These are phyloP conservation scores for Phylloporus sp. DNA, from an alignment of 768 basidiomycete genomes.

Conservation along the genomic window DNA sequence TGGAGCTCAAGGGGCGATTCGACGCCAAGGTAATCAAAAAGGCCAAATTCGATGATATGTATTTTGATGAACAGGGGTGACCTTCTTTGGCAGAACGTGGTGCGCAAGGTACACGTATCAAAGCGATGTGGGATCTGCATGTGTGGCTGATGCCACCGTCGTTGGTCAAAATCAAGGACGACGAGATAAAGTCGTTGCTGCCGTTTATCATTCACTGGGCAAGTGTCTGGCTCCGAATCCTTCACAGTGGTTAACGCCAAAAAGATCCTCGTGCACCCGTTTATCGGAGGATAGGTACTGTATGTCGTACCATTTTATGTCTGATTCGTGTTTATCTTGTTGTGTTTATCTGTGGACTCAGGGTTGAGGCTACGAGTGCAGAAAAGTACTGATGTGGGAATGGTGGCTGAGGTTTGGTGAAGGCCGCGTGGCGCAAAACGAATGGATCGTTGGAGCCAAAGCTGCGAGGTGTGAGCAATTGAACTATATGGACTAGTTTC, in stretches of 20 bases:
- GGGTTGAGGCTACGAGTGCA: too few relatives aligned
- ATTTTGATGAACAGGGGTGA: slow-evolving; percentile 90
- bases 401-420: too few relatives aligned
- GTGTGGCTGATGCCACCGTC: slow-evolving; percentile 78
- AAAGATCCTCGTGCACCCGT: slow-evolving; percentile 85
- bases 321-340: not conserved
- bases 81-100: slow-evolving; percentile 70
- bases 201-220: slow-evolving; percentile 86
- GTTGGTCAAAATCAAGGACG: slow-evolving; percentile 78
- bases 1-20: slow-evolving; percentile 95
- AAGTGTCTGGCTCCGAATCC: slow-evolving; percentile 89
- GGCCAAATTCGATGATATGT: slow-evolving; percentile 85
- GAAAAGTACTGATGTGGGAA: too few relatives aligned
- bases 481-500: too few relatives aligned
- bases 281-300: slow-evolving; percentile 56
- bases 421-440: too few relatives aligned
- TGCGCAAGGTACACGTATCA: slow-evolving; percentile 76
- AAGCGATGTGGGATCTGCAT: slow-evolving; percentile 79
- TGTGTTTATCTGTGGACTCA: not conserved
- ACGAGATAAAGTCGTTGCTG: slow-evolving; percentile 74
- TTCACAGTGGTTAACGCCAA: slow-evolving; percentile 76
- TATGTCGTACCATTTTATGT: slow-evolving; percentile 11
- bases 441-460: too few relatives aligned
- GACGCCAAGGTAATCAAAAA: slow-evolving; percentile 93
- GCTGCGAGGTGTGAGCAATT: too few relatives aligned